Evolutionary conservation across 805 yeast species (phyloP).

Genomic region (Nakazawaea wickerhamii): DNA sequence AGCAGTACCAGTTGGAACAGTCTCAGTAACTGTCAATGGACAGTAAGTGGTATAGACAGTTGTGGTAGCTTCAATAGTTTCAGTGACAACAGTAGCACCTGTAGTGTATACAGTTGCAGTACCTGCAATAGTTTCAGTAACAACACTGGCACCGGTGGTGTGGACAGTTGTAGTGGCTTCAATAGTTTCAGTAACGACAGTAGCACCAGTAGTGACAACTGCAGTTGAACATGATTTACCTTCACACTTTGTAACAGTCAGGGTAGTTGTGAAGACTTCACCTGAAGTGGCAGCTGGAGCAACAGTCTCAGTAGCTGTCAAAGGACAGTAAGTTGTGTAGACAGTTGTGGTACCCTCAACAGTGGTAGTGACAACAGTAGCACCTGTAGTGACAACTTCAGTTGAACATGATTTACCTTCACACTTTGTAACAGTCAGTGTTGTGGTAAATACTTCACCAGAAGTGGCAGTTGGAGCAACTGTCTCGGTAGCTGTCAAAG

Average conservation of each 20-base stretch:
- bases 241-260: too few species aligned
- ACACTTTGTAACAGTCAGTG: too few species aligned
- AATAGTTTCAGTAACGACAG: slow-evolving; percentile 2
- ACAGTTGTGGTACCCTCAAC: slow-evolving; percentile 17
- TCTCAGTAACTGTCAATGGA: slow-evolving; percentile 14
- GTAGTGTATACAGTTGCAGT: slow-evolving; percentile 15
- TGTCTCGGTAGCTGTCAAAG: background rate
- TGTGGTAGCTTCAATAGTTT: slow-evolving; percentile 15
- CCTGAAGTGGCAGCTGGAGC: too few species aligned
- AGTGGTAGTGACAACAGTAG: too few species aligned
- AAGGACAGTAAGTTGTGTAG: slow-evolving; percentile 21
- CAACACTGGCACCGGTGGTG: slow-evolving; percentile 18
- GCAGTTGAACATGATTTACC: too few species aligned
- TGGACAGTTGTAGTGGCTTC: slow-evolving; percentile 17
- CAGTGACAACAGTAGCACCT: too few species aligned
- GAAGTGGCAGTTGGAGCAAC: background rate
- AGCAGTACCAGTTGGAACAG: too few species aligned
- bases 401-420: too few species aligned
- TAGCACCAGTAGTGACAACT: too few species aligned
- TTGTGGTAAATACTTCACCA: background rate
- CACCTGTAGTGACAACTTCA: too few species aligned
- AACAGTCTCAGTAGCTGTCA: background rate
- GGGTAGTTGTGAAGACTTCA: too few species aligned
- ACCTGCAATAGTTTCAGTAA: slow-evolving; percentile 19
- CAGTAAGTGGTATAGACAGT: slow-evolving; percentile 21